Conservation (phyloP, 2,329 filamentous ascomycete genomes). For the Diaporthe citriasiana region DNA sequence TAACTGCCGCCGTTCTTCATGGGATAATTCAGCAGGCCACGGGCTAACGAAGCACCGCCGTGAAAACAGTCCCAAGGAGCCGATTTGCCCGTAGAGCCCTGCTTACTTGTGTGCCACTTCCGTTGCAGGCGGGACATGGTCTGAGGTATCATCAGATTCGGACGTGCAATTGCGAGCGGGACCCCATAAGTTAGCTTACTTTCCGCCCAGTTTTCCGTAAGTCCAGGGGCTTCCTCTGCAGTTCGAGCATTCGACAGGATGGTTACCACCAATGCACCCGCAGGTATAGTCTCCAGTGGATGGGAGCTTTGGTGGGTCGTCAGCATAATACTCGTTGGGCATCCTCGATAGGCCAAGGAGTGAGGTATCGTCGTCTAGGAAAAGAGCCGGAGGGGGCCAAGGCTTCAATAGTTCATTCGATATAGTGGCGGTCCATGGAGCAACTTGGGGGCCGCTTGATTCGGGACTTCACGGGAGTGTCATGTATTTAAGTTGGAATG, state of each 20-base stretch:
- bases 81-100: background rate
- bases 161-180: background rate
- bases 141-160: background rate
- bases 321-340: slow-evolving; percentile 35
- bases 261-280: slow-evolving; percentile 44
- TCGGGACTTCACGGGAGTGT: too few species aligned
- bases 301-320: slow-evolving; percentile 35
- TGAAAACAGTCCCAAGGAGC: background rate
- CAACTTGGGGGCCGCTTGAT: background rate
- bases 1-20: background rate
- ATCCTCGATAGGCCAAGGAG: slow-evolving; percentile 17
- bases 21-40: background rate
- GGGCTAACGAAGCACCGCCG: background rate
- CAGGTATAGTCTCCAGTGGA: slow-evolving; percentile 42
- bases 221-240: slow-evolving; percentile 22
- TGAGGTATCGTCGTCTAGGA: background rate
- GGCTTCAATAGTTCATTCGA: background rate
- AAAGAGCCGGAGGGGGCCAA: background rate
- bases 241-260: slow-evolving; percentile 34
- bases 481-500: background rate
- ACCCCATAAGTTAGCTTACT: background rate
- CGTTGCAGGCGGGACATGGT: slow-evolving; percentile 23
- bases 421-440: background rate
- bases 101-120: slow-evolving; percentile 26
- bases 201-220: slow-evolving; percentile 27